Conservation (phyloP, 352 stramenopile genomes). For the Pythium scleroteichum region DNA sequence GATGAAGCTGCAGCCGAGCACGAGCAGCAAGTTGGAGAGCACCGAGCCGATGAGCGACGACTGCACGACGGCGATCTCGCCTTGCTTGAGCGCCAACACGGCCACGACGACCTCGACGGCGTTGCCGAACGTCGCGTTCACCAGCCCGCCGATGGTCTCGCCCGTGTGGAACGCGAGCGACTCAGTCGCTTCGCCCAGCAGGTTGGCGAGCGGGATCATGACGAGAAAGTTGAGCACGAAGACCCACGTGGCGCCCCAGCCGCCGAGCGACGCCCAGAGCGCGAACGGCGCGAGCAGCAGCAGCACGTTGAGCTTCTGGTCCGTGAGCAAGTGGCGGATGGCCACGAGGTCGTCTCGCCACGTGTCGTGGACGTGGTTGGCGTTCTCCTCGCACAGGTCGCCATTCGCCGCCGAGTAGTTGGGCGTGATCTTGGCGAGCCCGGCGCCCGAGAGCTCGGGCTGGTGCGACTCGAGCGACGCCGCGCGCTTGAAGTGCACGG, state of each 20-base stretch:
- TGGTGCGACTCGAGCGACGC: slow-evolving; percentile 15
- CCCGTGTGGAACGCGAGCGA: slow-evolving; percentile 96
- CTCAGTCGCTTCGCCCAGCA: slow-evolving; percentile 97
- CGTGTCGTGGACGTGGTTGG: slow-evolving; percentile 1
- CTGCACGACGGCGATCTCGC: slow-evolving; percentile 96
- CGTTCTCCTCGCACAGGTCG: not conserved
- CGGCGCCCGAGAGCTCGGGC: not conserved
- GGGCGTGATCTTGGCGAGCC: not conserved
- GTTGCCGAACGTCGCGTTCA: slow-evolving; percentile 99
- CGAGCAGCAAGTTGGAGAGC: slow-evolving; percentile 97
- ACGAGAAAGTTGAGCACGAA: slow-evolving; percentile 97
- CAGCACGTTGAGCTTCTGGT: slow-evolving; percentile 70
- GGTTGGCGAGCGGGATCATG: slow-evolving; percentile 95
- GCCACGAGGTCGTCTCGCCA: slow-evolving; percentile 41
- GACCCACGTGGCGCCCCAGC: slow-evolving; percentile 76
- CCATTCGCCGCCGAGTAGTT: not conserved
- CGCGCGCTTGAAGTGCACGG: slow-evolving; percentile 23
- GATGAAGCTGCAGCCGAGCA: slow-evolving; percentile 96
- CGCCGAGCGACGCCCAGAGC: slow-evolving; percentile 58
- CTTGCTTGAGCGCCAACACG: slow-evolving; percentile 91
- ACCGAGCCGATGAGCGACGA: slow-evolving; percentile 97
- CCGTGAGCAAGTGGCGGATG: slow-evolving; percentile 47
- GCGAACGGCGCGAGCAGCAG: slow-evolving; percentile 62
- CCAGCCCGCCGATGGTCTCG: slow-evolving; percentile 95
- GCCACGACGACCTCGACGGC: slow-evolving; percentile 97